A percentile compares a stretch with the other conserved stretches of the same genome.
These are phyloP conservation scores for Pestalotiopsis sp. DNA, from an alignment of 2,329 filamentous ascomycete species.

Conservation along the genomic window DNA sequence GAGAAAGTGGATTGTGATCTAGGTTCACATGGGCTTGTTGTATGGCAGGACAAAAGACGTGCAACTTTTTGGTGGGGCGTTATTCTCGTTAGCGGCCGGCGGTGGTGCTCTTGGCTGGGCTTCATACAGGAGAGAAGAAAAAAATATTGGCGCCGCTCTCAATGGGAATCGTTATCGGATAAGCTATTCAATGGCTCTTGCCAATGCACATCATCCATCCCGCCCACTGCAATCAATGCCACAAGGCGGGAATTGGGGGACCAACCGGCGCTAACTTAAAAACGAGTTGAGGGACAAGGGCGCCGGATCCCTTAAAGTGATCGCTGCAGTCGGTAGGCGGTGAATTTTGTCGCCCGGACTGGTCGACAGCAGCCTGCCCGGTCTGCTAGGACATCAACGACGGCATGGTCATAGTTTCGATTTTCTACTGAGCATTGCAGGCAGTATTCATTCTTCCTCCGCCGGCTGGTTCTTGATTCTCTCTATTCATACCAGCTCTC, in stretches of 20 bases:
- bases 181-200: neutral
- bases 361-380: neutral
- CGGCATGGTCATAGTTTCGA: neutral
- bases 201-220: neutral
- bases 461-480: neutral
- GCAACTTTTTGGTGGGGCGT: slow-evolving; percentile 15
- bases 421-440: neutral
- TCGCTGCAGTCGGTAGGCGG: neutral
- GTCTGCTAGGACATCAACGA: neutral
- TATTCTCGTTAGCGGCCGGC: neutral
- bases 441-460: neutral
- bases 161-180: neutral
- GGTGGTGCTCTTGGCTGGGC: neutral
- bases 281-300: slow-evolving; percentile 2
- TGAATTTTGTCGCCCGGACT: slow-evolving; percentile 6
- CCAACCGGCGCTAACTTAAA: neutral
- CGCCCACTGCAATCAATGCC: neutral
- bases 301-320: neutral
- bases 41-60: slow-evolving; percentile 5
- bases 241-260: neutral
- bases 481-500: neutral
- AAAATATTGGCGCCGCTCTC: neutral
- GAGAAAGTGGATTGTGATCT: neutral
- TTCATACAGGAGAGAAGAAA: neutral
- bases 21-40: neutral